Evolutionary conservation across 2,329 filamentous ascomycete genomes (phyloP).

Genomic region (Epichloe coenophiala): DNA sequence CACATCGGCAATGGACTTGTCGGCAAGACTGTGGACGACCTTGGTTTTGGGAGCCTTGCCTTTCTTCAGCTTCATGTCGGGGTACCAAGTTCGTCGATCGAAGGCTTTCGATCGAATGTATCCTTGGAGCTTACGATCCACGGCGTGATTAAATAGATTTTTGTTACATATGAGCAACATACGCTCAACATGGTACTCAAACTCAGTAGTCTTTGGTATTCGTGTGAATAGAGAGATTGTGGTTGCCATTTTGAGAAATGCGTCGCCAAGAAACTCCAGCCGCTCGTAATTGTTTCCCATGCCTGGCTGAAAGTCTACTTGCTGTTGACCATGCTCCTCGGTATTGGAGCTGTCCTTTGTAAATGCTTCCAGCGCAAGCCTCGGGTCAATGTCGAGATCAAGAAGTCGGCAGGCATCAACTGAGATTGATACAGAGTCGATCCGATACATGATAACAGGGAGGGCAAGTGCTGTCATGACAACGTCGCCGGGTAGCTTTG

Average conservation of each 20-base stretch:
- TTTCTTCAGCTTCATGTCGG: constrained; percentile 56
- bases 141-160: constrained; percentile 70
- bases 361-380: constrained; percentile 71
- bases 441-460: constrained; percentile 70
- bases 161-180: constrained; percentile 88
- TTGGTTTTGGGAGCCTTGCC: constrained; percentile 46
- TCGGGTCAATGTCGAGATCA: constrained; percentile 48
- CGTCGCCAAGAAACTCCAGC: constrained; percentile 85
- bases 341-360: constrained; percentile 87
- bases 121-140: constrained; percentile 50
- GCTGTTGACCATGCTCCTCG: constrained; percentile 53
- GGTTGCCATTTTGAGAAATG: constrained; percentile 90
- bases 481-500: constrained; percentile 52
- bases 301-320: constrained; percentile 63
- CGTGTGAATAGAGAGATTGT: constrained; percentile 74
- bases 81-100: constrained; percentile 78
- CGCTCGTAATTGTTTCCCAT: constrained; percentile 95
- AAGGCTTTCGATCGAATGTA: constrained; percentile 78
- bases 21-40: constrained; percentile 53
- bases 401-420: constrained; percentile 59
- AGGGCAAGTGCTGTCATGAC: constrained; percentile 63
- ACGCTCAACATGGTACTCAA: constrained; percentile 74
- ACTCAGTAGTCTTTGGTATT: constrained; percentile 68
- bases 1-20: constrained; percentile 89
- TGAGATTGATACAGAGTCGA: constrained; percentile 72